Conservation (phyloP, 179 eudicot genomes). For the Kewa caespitosa region DNA sequence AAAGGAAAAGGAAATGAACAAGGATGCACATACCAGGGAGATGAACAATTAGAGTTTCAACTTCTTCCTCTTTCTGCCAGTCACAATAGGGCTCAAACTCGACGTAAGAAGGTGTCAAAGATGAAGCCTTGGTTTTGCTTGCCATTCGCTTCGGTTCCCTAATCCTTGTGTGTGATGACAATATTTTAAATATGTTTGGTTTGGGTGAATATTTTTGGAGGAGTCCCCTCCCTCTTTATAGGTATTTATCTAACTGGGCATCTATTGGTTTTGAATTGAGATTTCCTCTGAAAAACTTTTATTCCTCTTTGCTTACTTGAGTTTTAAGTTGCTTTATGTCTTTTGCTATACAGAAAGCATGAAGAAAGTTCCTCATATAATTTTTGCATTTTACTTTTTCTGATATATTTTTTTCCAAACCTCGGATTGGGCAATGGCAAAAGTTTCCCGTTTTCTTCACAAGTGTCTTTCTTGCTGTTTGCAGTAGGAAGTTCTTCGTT, state of each 20-base stretch:
- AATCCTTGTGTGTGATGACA: background rate
- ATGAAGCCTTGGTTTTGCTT: slow-evolving; percentile 16
- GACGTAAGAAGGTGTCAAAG: slow-evolving; percentile 25
- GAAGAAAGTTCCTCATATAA: background rate
- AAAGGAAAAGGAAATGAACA: background rate
- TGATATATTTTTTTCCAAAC: background rate
- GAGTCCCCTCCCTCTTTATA: slow-evolving; percentile 10
- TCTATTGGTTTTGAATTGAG: slow-evolving; percentile 1
- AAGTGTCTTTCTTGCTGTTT: too few relatives aligned
- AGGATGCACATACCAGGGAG: slow-evolving; percentile 43
- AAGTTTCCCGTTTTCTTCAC: too few relatives aligned
- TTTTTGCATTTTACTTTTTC: background rate
- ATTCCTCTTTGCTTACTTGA: slow-evolving; percentile 29
- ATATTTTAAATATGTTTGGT: background rate
- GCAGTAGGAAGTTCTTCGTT: too few relatives aligned
- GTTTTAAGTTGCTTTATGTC: slow-evolving; percentile 26
- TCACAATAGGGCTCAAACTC: slow-evolving; percentile 50
- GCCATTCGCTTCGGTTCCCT: slow-evolving; percentile 16
- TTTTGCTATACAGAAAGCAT: slow-evolving; percentile 1
- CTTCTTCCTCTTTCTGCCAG: slow-evolving; percentile 35
- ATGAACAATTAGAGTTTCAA: slow-evolving; percentile 35
- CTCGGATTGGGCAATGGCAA: too few relatives aligned
- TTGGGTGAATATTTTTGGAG: background rate
- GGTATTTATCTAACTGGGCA: slow-evolving; percentile 15
- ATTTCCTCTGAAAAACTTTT: slow-evolving; percentile 21